These are phyloP conservation scores for Immersiporthe knoxdaviesiana DNA, from an alignment of 2,329 filamentous ascomycete species.

Conservation along the genomic window DNA sequence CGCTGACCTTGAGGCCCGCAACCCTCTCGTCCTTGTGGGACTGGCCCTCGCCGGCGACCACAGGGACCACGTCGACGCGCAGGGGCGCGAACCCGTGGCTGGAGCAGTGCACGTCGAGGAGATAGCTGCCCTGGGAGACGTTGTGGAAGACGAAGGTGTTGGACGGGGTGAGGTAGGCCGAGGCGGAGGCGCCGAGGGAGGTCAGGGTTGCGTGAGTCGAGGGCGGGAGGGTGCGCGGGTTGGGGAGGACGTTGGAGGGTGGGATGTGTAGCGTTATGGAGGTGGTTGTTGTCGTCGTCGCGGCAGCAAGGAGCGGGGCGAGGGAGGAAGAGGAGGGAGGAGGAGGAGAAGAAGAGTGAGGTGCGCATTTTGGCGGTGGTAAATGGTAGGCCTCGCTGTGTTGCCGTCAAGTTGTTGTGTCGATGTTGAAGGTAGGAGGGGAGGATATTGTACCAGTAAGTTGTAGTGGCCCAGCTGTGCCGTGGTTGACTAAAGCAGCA, in stretches of 20 bases:
- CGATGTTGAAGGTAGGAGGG: background rate
- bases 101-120: slow-evolving; percentile 77
- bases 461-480: background rate
- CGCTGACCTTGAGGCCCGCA: slow-evolving; percentile 53
- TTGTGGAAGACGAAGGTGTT: slow-evolving; percentile 79
- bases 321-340: slow-evolving; percentile 40
- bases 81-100: slow-evolving; percentile 78
- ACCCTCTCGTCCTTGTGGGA: slow-evolving; percentile 34
- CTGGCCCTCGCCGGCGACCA: slow-evolving; percentile 42
- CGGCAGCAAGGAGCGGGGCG: too few species aligned
- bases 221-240: slow-evolving; percentile 61
- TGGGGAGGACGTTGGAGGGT: slow-evolving; percentile 43
- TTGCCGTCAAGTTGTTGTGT: background rate
- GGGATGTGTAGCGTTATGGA: slow-evolving; percentile 52
- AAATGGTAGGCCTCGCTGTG: slow-evolving; percentile 2
- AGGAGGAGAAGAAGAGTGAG: slow-evolving; percentile 37
- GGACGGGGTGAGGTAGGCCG: slow-evolving; percentile 66
- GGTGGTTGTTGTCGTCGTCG: slow-evolving; percentile 36
- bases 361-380: slow-evolving; percentile 23
- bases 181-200: slow-evolving; percentile 42
- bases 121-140: slow-evolving; percentile 73
- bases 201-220: slow-evolving; percentile 67
- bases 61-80: slow-evolving; percentile 69
- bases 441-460: background rate
- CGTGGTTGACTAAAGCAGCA: background rate